Conservation (phyloP, 495 filamentous ascomycete genomes). For the Eremomyces bilateralis region DNA sequence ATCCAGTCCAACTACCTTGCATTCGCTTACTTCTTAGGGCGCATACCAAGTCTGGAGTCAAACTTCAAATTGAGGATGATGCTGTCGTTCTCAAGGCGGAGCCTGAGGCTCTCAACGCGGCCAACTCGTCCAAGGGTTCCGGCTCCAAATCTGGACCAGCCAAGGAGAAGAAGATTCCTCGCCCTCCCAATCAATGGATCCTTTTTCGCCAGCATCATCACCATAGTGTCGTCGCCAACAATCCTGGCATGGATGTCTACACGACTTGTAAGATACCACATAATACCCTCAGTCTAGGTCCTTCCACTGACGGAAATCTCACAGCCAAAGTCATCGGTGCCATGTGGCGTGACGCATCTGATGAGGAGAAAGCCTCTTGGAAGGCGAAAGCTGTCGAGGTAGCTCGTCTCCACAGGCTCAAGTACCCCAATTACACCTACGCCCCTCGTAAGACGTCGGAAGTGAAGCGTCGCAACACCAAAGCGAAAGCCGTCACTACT, state of each 20-base stretch:
- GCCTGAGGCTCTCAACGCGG: too few relatives aligned
- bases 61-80: too few relatives aligned
- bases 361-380: not conserved
- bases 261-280: conserved; percentile 1
- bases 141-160: too few relatives aligned
- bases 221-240: not conserved
- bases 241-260: conserved; percentile 1
- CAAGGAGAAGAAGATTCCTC: conserved; percentile 4
- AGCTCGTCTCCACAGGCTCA: not conserved
- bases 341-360: not conserved
- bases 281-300: not conserved
- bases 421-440: conserved; percentile 1
- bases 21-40: too few relatives aligned
- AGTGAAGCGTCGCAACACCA: conserved; percentile 1
- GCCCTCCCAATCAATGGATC: conserved; percentile 1
- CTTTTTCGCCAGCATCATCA: conserved; percentile 3
- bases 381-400: not conserved
- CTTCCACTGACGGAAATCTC: not conserved
- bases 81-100: too few relatives aligned
- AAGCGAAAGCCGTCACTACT: not conserved
- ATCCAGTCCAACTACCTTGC: too few relatives aligned
- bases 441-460: not conserved
- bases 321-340: not conserved
- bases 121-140: too few relatives aligned
- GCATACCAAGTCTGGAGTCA: too few relatives aligned